Conservation (phyloP, 345 rosid species). For the Murraya koenigii region DNA sequence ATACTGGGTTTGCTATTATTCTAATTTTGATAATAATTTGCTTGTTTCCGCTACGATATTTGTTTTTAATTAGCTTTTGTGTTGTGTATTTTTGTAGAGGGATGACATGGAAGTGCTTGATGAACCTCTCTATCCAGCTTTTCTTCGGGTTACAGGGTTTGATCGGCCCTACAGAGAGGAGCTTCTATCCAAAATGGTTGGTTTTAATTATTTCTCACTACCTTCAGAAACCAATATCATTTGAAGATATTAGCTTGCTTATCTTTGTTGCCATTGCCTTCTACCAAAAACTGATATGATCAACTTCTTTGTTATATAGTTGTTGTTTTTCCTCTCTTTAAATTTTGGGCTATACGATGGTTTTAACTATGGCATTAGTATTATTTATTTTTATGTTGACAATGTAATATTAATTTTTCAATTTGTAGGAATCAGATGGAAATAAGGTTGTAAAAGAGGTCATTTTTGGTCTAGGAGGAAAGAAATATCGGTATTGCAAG, state of each 20-base stretch:
- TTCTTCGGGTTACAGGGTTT: constrained; percentile 47
- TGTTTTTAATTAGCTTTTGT: neutral
- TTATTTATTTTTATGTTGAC: neutral
- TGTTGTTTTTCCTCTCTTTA: neutral
- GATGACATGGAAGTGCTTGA: constrained; percentile 76
- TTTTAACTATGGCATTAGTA: neutral
- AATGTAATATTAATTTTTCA: neutral
- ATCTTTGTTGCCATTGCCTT: neutral
- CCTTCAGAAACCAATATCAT: neutral
- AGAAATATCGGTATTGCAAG: constrained; percentile 82
- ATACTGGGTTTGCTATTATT: neutral
- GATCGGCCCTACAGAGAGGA: constrained; percentile 69
- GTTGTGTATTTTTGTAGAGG: constrained; percentile 41
- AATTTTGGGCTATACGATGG: neutral
- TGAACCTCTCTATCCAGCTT: constrained; percentile 68
- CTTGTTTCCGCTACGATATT: neutral
- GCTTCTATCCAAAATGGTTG: constrained; percentile 60
- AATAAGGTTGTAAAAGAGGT: constrained; percentile 62
- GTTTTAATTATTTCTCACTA: neutral
- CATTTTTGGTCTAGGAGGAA: constrained; percentile 65
- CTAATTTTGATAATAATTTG: neutral
- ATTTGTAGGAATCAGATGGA: constrained; percentile 61
- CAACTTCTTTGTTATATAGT: neutral
- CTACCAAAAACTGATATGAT: neutral
- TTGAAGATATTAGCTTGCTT: neutral